Evolutionary conservation across 2,329 filamentous ascomycete species (phyloP), one percentile per base, ranked within the genome.

Genomic region (Xylariaceae sp.): DNA sequence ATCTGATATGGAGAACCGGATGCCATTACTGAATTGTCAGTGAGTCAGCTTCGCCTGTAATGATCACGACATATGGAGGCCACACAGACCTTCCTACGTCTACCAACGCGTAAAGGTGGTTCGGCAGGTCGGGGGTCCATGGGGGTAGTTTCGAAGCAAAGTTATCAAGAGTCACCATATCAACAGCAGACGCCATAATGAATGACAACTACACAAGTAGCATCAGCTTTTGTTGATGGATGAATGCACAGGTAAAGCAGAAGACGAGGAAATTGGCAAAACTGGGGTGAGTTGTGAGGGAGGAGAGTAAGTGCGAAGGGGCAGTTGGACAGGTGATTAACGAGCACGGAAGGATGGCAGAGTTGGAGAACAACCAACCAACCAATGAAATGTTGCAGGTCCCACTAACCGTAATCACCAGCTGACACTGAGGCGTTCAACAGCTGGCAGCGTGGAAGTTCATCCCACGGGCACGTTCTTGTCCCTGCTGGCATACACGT

Each of bases 1-100:
- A 61, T 90, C 85, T 6, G 90, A 89, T 65, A 96, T 89, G 44
- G 89, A 92, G 76, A 95, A 95, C 53, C 91, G 89, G 65, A 96
- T 92, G 64, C 91, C 91, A 75, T 96, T 96, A 76, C 90, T 89
- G 62, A 19, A 50, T 34, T 47, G 26, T 31, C 27, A 8, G 44
- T 62, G 30, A 58, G 56, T 43, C 32, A 44, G 35, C 27, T 39
- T 39, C 27, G 41, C 40, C n/a, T 26, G 35, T 31, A 35, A 35
- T 19, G 3, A 26, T 3, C 35, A 43, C n/a, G 4, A 47, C 51
- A 44, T n/a, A 37, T 9, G 30, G 32, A 31, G 31, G 31, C 53
- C 32, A n/a, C 50, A 69, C 68, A 56, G 58, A 80, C 80, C 80
- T 82, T 66, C 80, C 80, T 79, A 83, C 82, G 60, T 83, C 80